These are phyloP conservation scores for Phlegmacium glaucopus DNA, from an alignment of 768 basidiomycete species.

Conservation along the genomic window DNA sequence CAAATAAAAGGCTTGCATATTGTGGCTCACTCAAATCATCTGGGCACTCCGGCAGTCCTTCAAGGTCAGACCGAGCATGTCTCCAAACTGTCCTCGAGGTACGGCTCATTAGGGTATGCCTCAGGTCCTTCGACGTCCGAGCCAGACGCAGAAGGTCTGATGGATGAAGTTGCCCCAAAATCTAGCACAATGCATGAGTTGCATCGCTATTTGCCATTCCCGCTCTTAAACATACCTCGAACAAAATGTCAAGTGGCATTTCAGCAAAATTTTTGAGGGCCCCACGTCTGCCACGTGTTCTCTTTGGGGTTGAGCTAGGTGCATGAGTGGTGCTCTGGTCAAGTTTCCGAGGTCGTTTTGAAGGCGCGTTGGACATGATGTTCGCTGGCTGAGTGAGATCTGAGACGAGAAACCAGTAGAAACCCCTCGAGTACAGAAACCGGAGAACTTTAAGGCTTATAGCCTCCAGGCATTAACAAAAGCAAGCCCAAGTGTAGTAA, in stretches of 20 bases:
- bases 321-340: too few relatives aligned
- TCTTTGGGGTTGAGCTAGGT: not conserved
- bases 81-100: slow-evolving; percentile 25
- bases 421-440: too few relatives aligned
- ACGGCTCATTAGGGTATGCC: slow-evolving; percentile 14
- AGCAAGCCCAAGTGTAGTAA: too few relatives aligned
- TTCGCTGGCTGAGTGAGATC: too few relatives aligned
- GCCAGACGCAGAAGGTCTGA: slow-evolving; percentile 35
- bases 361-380: too few relatives aligned
- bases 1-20: slow-evolving; percentile 24
- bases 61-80: slow-evolving; percentile 18
- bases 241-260: slow-evolving; percentile 4
- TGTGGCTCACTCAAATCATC: slow-evolving; percentile 24
- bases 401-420: too few relatives aligned
- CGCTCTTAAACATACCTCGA: not conserved
- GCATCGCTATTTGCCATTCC: not conserved
- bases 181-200: slow-evolving; percentile 19
- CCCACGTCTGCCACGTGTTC: slow-evolving; percentile 2
- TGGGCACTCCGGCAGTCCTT: slow-evolving; percentile 22
- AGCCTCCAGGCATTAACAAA: too few relatives aligned
- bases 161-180: slow-evolving; percentile 32
- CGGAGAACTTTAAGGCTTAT: too few relatives aligned
- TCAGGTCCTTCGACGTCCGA: slow-evolving; percentile 36
- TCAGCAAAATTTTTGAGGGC: slow-evolving; percentile 1
- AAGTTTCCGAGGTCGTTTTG: too few relatives aligned